Evolutionary conservation across 2,329 filamentous ascomycete species (phyloP).

Genomic region (Hypoxylon sp.): DNA sequence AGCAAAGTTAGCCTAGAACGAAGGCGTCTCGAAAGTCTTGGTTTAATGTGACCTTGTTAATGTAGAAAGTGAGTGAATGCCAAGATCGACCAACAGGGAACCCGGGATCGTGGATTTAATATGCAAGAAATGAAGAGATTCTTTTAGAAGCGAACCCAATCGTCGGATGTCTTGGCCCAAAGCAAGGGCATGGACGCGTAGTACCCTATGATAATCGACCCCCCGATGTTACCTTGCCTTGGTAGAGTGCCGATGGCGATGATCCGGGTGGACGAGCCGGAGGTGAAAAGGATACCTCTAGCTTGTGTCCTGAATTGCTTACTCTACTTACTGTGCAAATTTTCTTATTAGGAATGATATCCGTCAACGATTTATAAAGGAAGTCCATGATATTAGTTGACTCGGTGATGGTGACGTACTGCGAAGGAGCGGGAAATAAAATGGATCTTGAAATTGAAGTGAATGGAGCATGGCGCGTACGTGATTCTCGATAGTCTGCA

Average conservation of each 20-base stretch:
- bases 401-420: background rate
- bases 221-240: slow-evolving; percentile 35
- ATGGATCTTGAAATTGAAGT: slow-evolving; percentile 10
- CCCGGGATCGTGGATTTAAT: slow-evolving; percentile 31
- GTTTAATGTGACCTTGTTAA: slow-evolving; percentile 8
- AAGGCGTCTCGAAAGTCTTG: slow-evolving; percentile 1
- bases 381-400: slow-evolving; percentile 1
- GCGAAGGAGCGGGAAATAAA: background rate
- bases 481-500: slow-evolving; percentile 17
- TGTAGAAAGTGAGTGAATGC: slow-evolving; percentile 10
- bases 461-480: slow-evolving; percentile 19
- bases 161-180: slow-evolving; percentile 26
- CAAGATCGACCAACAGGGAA: slow-evolving; percentile 21
- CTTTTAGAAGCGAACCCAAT: slow-evolving; percentile 5
- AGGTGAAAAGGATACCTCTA: slow-evolving; percentile 16
- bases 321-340: background rate
- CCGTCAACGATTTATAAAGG: background rate
- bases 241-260: slow-evolving; percentile 31
- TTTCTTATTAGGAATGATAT: background rate
- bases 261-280: slow-evolving; percentile 37
- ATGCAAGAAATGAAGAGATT: slow-evolving; percentile 35
- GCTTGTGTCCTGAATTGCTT: background rate
- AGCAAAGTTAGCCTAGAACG: background rate
- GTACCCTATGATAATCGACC: slow-evolving; percentile 15
- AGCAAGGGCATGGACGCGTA: slow-evolving; percentile 22